These are phyloP conservation scores for Chaetomium fimeti DNA, from an alignment of 495 filamentous ascomycete species.

Conservation along the genomic window DNA sequence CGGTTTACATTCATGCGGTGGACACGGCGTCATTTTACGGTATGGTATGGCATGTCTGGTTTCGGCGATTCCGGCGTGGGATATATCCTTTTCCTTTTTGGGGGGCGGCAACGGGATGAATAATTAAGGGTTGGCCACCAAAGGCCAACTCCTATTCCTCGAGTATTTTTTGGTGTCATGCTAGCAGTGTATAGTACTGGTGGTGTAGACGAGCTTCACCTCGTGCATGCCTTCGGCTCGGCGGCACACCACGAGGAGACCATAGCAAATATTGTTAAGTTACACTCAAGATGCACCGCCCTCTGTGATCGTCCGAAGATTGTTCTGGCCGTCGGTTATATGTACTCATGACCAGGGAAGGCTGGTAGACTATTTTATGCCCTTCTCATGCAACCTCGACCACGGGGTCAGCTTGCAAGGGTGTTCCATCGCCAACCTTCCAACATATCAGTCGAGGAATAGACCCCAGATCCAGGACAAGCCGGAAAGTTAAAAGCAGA, in stretches of 20 bases:
- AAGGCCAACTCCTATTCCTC: neutral
- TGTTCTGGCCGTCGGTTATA: neutral
- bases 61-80: neutral
- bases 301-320: neutral
- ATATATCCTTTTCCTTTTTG: constrained; percentile 7
- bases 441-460: too few species aligned
- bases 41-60: neutral
- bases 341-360: too few species aligned
- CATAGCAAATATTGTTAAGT: neutral
- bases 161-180: neutral
- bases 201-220: neutral
- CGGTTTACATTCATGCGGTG: neutral
- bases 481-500: neutral
- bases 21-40: neutral
- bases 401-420: too few species aligned
- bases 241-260: neutral
- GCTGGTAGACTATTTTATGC: too few species aligned
- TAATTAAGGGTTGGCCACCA: neutral
- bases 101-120: neutral
- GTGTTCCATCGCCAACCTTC: too few species aligned
- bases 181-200: neutral
- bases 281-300: too few species aligned
- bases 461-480: too few species aligned
- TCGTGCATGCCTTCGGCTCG: neutral
- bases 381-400: too few species aligned